Evolutionary conservation across 768 basidiomycete species (phyloP), one percentile per base, ranked within the genome.

Genomic region (Tulasnella calospora): DNA sequence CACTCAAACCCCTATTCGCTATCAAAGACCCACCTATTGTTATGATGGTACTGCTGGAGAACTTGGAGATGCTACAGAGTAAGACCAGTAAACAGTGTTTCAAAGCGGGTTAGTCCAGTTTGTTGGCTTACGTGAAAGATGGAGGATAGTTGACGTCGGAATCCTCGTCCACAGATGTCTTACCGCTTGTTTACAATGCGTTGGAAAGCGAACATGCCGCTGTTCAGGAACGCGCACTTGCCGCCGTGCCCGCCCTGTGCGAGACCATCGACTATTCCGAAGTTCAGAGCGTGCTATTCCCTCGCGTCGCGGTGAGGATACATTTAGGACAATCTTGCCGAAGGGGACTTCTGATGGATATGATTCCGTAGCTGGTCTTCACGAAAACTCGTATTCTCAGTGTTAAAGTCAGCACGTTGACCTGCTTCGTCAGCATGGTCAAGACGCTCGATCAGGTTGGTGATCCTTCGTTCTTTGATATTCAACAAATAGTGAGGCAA

Each of bases 21-120:
- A 86, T 98, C 82, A 95, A 93, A 83, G 98, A 99, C 82, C 97
- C 98, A 23, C 96, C 97, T 0, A 96, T 98, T 84, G 98, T 96
- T 80, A 97, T 98, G 94, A 84, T 99, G 73, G 96, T 95, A 0
- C 85, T 99, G 35, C 84, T 99, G 69, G 96, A 98, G 81, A 97
- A 97, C 82, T 87, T 99, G 10, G 86, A 89, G 33, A 89, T 96
- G 85, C 87, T 99, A 38, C 94, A 96, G 82, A 89, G 88, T 79
- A 99, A 99, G 85, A 96, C 95, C 1, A 91, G 93, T 76, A 94
- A 95, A 80, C 85, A 84, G 13, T 89, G 92, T 3, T 99, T 99
- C 84, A 71, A 79, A 44, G 69, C 71, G 17, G 79, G 79, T 80
- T 3, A 55, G 79, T 67, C 51, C 27, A 33, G 6, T 44, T 12